Evolutionary conservation across 2,329 filamentous ascomycete species (phyloP).

Genomic region (Exophiala aquamarina): DNA sequence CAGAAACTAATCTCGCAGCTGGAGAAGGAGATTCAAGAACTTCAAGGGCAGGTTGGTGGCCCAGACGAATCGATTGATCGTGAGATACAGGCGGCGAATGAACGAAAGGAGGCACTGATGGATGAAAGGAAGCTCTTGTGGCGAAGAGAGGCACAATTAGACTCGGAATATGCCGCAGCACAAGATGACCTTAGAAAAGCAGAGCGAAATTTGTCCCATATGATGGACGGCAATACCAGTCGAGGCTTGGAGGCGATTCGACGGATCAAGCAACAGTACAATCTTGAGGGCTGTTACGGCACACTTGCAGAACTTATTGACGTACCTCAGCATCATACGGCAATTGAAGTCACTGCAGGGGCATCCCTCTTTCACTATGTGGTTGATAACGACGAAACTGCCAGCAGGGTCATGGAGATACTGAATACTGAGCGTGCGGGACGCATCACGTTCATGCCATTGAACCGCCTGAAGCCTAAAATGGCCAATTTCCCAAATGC

Average conservation of each 20-base stretch:
- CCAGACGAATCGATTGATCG: constrained; percentile 71
- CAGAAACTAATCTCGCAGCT: constrained; percentile 69
- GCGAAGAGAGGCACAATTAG: constrained; percentile 84
- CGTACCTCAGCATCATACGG: constrained; percentile 82
- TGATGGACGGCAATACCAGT: constrained; percentile 87
- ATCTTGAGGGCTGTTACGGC: constrained; percentile 85
- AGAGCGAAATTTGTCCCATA: constrained; percentile 73
- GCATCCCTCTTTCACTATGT: constrained; percentile 94
- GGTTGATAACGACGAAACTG: constrained; percentile 87
- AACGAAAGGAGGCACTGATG: constrained; percentile 72
- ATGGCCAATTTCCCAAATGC: constrained; percentile 77
- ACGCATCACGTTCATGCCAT: constrained; percentile 89
- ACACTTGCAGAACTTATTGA: constrained; percentile 91
- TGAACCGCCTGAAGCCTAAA: constrained; percentile 74
- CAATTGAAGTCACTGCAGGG: constrained; percentile 90
- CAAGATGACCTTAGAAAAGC: constrained; percentile 74
- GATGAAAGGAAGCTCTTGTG: constrained; percentile 86
- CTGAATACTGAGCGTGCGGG: constrained; percentile 79
- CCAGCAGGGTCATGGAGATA: constrained; percentile 75
- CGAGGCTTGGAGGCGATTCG: constrained; percentile 84
- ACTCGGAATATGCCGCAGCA: constrained; percentile 72
- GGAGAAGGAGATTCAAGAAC: constrained; percentile 68
- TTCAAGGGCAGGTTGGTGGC: constrained; percentile 71
- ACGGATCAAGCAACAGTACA: constrained; percentile 73
- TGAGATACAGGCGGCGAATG: constrained; percentile 73